phyloP scores from a whole-genome alignment of 1,284 basidiomycete genomes.

The Papiliotrema flavescens region DNA sequence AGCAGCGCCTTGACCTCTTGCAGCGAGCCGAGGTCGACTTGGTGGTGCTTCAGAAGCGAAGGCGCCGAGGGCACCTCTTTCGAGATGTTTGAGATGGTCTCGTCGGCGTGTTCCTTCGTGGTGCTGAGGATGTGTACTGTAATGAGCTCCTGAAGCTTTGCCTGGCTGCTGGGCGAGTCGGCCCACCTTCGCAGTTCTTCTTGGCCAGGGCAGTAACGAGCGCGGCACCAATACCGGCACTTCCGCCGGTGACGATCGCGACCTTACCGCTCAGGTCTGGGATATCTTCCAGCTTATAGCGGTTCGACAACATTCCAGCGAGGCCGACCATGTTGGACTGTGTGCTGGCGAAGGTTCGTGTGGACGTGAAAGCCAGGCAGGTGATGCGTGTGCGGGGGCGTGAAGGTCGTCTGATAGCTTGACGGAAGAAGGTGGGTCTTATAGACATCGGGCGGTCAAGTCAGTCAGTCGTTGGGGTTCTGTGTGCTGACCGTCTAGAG shows the following conservation, averaged over 20 bases:
- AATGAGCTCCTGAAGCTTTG: neutral
- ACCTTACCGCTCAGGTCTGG: conserved; percentile 42
- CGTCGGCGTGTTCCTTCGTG: conserved; percentile 33
- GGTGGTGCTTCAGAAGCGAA: conserved; percentile 20
- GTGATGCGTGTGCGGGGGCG: neutral
- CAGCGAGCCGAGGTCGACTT: conserved; percentile 35
- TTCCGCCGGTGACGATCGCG: conserved; percentile 41
- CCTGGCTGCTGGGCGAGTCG: conserved; percentile 3
- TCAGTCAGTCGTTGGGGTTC: too few relatives aligned
- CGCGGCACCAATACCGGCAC: conserved; percentile 31
- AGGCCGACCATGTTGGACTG: conserved; percentile 23
- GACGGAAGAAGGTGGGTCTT: neutral
- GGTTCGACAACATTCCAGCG: conserved; percentile 36
- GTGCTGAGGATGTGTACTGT: conserved; percentile 35
- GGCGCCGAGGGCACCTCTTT: conserved; percentile 15
- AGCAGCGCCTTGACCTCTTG: conserved; percentile 56
- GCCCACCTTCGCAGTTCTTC: conserved; percentile 25
- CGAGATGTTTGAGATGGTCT: conserved; percentile 28
- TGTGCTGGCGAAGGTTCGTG: neutral
- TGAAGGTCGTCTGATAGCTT: too few relatives aligned
- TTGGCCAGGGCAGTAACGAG: conserved; percentile 21
- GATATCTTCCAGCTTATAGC: conserved; percentile 43
- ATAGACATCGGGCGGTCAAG: neutral
- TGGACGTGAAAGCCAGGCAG: neutral
- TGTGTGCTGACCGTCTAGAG: too few relatives aligned